Percentiles rank a stretch among this genome's conserved stretches.
phyloP scores from a whole-genome alignment of 139 green algal genomes.

The Volvox reticuliferus region DNA sequence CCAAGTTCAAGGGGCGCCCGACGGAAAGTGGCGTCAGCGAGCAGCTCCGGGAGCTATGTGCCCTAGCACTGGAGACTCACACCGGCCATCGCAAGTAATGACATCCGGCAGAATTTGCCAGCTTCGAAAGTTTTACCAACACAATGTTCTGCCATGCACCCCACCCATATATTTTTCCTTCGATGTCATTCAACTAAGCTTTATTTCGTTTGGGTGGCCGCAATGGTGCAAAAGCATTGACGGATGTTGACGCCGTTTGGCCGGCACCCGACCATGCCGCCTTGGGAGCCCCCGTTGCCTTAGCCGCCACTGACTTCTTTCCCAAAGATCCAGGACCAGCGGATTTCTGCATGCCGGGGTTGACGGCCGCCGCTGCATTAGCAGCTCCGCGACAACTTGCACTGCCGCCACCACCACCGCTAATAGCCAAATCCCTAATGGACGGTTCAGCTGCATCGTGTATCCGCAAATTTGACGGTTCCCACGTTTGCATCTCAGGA shows the following conservation, averaged over 20 bases:
- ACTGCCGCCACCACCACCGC: neutral
- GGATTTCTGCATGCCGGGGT: neutral
- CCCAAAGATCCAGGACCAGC: neutral
- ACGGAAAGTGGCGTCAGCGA: constrained; percentile 17
- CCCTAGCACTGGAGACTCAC: constrained; percentile 27
- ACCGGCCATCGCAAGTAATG: constrained; percentile 26
- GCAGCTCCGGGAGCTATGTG: constrained; percentile 48
- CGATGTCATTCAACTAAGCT: constrained; percentile 15
- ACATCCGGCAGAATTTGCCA: too few relatives aligned
- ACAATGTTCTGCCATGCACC: too few relatives aligned
- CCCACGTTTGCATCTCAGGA: neutral
- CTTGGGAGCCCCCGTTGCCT: neutral
- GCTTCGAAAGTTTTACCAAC: too few relatives aligned
- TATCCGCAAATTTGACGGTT: constrained; percentile 11
- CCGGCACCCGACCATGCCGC: neutral
- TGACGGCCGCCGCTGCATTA: neutral
- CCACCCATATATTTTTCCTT: neutral
- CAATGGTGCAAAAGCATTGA: constrained; percentile 34
- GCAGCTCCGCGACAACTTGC: neutral
- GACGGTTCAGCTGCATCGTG: neutral
- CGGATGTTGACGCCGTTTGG: neutral
- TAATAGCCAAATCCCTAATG: neutral
- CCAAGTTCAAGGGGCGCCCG: constrained; percentile 29
- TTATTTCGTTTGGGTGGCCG: constrained; percentile 6
- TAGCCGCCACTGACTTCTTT: neutral